phyloP scores from a whole-genome alignment of 495 filamentous ascomycete species.

The Neurospora discreta region DNA sequence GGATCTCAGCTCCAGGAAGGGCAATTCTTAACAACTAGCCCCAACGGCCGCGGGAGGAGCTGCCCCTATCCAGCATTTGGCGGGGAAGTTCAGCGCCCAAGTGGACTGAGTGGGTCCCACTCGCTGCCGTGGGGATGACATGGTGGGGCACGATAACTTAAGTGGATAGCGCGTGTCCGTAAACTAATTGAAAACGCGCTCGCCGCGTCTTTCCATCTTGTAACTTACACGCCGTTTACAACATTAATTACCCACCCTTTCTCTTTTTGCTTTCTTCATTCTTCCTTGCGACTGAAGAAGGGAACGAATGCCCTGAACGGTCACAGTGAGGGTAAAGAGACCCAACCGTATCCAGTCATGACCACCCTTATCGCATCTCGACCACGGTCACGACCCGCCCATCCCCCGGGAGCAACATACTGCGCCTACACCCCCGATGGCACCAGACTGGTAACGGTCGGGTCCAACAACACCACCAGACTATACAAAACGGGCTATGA shows the following conservation, averaged over 20 bases:
- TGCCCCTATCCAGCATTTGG: conserved; percentile 5
- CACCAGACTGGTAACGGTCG: conserved; percentile 63
- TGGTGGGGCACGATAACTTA: conserved; percentile 1
- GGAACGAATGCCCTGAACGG: background rate
- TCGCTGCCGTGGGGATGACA: background rate
- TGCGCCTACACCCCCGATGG: conserved; percentile 47
- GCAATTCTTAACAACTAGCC: background rate
- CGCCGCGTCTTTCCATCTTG: conserved; percentile 18
- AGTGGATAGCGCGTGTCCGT: background rate
- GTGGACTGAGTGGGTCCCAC: background rate
- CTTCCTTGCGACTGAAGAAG: background rate
- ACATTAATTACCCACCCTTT: background rate
- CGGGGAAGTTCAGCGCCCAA: background rate
- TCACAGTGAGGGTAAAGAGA: background rate
- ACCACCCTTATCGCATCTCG: conserved; percentile 36
- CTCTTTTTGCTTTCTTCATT: background rate
- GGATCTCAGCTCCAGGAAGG: accelerated
- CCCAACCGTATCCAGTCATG: conserved; percentile 19
- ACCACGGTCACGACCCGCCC: conserved; percentile 38
- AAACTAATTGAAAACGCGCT: conserved; percentile 25
- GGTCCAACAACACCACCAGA: conserved; percentile 80
- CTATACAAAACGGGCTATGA: conserved; percentile 83
- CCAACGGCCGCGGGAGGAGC: background rate
- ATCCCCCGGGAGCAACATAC: conserved; percentile 41
- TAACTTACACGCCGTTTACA: background rate